Evolutionary conservation across 805 yeast genomes (phyloP).

Genomic region (Zygosaccharomyces bisporus): DNA sequence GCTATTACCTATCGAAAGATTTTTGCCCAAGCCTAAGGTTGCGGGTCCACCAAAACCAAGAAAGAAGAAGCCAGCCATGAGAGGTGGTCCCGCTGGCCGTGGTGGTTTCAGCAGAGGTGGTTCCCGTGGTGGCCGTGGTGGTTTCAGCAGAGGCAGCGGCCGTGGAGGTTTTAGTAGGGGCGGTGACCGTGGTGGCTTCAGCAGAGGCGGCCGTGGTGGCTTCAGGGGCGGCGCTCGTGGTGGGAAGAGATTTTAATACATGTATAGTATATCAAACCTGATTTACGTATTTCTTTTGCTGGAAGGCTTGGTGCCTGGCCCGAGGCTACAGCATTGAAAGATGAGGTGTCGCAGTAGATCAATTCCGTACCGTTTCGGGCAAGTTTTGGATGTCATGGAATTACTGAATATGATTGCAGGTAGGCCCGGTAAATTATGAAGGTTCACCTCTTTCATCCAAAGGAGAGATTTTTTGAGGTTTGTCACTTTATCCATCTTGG

Average conservation of each 20-base stretch:
- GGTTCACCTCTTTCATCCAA: slow-evolving; percentile 39
- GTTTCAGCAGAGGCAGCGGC: slow-evolving; percentile 34
- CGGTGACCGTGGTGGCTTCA: slow-evolving; percentile 35
- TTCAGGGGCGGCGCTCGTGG: slow-evolving; percentile 36
- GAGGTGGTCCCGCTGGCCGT: slow-evolving; percentile 48
- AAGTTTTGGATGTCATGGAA: slow-evolving; percentile 39
- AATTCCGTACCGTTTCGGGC: slow-evolving; percentile 47
- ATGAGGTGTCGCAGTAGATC: slow-evolving; percentile 49
- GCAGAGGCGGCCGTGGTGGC: slow-evolving; percentile 38
- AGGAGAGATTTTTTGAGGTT: slow-evolving; percentile 40
- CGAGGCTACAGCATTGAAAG: slow-evolving; percentile 50
- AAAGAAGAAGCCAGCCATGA: slow-evolving; percentile 59
- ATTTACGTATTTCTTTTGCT: slow-evolving; percentile 15
- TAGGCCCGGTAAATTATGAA: slow-evolving; percentile 41
- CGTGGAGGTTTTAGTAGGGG: slow-evolving; percentile 44
- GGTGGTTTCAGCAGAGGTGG: slow-evolving; percentile 49
- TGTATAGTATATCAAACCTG: slow-evolving; percentile 12
- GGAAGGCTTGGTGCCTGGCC: slow-evolving; percentile 14
- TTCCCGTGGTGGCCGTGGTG: slow-evolving; percentile 30
- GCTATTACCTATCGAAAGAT: slow-evolving; percentile 91
- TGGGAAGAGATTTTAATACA: slow-evolving; percentile 11
- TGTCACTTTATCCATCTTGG: slow-evolving; percentile 64
- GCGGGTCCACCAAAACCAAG: slow-evolving; percentile 78
- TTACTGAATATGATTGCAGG: slow-evolving; percentile 50
- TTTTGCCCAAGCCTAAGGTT: slow-evolving; percentile 92